Evolutionary conservation across 495 filamentous ascomycete genomes (phyloP), one percentile per base, ranked within the genome.

Genomic region (Xylona heveae): DNA sequence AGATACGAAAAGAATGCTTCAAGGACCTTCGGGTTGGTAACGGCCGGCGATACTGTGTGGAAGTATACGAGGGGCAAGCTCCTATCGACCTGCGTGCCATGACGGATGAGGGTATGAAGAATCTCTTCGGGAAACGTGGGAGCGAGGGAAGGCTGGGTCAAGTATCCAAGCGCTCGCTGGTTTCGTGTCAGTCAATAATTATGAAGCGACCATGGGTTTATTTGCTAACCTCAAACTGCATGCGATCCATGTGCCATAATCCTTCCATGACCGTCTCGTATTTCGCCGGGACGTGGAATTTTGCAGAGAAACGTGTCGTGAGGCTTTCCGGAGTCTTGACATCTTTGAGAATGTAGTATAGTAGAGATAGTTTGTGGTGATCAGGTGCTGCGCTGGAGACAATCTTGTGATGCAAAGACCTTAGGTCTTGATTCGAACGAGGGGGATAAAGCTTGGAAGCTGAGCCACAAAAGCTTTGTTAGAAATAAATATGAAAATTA

Each of bases 111-210:
- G 16, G 60, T 60, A 23, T 66, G 58, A 36, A 82, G 62, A 29
- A 84, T 81, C 33, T 84, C 78, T 48, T 84, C 77, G 19, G 75
- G 65, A 42, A 84, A 84, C 18, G 77, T 78, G 17, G 77, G 68
- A 9, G 18, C 28, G 9, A 84, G 58, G 3, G 74, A 72, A 2
- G 79, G 78, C 38, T 82, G 69, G 6, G 75, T 69, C 12, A 88
- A 63, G 39, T 71, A 66, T 37, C 78, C 65, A 14, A 82, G 52
- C 4, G 78, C 78, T 34, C 62, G 59, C 66, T 78, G 34, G 38
- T 54, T 20, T 28, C 26, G 36, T 30, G 32, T 24, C 20, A 30
- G 30, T 23, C 17, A 19, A 30, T 13, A 25, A 15, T n/a, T n/a
- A n/a, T n/a, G n/a, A n/a, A n/a, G n/a, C n/a, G n/a, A n/a, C n/a